Evolutionary conservation across 306 rosid genomes (phyloP).

Genomic region (Trichosanthes cucumerina): DNA sequence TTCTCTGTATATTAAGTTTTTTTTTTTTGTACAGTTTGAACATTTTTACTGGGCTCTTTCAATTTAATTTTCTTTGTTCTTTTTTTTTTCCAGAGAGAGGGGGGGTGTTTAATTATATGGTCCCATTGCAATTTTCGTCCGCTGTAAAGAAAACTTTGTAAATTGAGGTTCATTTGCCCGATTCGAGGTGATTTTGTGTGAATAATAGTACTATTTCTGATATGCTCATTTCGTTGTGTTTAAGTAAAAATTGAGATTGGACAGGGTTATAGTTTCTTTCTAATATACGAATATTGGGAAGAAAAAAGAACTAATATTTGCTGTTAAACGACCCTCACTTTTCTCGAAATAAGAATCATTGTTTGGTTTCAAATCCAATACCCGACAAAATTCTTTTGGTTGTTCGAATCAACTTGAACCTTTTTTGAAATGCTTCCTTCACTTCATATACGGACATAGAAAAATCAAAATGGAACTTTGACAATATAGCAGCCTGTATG

Average conservation of each 20-base stretch:
- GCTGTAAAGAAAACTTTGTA: conserved; percentile 11
- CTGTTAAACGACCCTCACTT: background rate
- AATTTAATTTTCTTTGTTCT: background rate
- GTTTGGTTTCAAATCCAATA: background rate
- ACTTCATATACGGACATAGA: background rate
- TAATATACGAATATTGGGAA: background rate
- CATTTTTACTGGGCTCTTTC: background rate
- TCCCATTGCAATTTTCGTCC: background rate
- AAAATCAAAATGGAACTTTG: background rate
- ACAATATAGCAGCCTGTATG: background rate
- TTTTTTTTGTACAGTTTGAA: background rate
- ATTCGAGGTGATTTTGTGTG: conserved; percentile 17
- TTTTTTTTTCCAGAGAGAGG: background rate
- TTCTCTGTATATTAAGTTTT: background rate
- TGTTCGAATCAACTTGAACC: background rate
- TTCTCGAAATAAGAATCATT: background rate
- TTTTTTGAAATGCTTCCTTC: background rate
- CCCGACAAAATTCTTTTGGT: background rate
- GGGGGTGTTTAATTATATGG: background rate
- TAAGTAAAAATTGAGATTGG: background rate
- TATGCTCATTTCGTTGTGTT: background rate
- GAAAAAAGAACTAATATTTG: background rate
- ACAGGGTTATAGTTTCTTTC: background rate
- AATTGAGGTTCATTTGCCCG: conserved; percentile 5
- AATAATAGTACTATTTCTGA: background rate